phyloP scores from a whole-genome alignment of 177 flowering plant genomes.

The Vitis hybrid region DNA sequence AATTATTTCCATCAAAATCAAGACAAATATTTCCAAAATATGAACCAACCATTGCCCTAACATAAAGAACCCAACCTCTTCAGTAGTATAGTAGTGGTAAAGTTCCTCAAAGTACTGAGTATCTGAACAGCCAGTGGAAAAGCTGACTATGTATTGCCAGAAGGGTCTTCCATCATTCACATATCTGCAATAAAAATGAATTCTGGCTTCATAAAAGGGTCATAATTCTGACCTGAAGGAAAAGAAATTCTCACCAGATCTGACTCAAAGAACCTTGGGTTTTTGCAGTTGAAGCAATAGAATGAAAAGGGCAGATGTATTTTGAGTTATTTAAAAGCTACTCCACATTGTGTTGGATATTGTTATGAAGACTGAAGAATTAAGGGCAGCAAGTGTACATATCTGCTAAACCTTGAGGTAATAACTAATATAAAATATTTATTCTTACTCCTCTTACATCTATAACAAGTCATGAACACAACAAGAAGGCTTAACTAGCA shows the following conservation, averaged over 20 bases:
- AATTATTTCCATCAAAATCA: neutral
- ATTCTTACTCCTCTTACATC: no score
- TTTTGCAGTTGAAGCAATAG: slow-evolving; percentile 1
- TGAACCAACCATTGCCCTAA: no score
- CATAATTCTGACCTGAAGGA: neutral
- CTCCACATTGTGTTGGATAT: no score
- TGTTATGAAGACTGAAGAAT: no score
- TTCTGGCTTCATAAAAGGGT: neutral
- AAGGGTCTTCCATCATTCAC: slow-evolving; percentile 94
- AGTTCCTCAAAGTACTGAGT: slow-evolving; percentile 94
- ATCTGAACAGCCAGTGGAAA: slow-evolving; percentile 95
- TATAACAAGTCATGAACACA: no score
- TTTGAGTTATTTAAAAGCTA: no score
- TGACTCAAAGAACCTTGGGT: neutral
- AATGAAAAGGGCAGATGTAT: neutral
- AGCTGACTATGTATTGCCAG: slow-evolving; percentile 91
- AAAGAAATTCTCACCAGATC: no score
- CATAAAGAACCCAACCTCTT: slow-evolving; percentile 54
- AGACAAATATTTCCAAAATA: neutral
- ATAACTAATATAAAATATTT: no score
- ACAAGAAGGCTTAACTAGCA: no score
- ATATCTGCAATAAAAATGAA: slow-evolving; percentile 55
- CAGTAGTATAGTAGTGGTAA: slow-evolving; percentile 84
- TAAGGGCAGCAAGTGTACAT: no score
- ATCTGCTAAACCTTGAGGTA: no score